Conservation (phyloP, 2,329 filamentous ascomycete species). For the Penicillium verrucosum region DNA sequence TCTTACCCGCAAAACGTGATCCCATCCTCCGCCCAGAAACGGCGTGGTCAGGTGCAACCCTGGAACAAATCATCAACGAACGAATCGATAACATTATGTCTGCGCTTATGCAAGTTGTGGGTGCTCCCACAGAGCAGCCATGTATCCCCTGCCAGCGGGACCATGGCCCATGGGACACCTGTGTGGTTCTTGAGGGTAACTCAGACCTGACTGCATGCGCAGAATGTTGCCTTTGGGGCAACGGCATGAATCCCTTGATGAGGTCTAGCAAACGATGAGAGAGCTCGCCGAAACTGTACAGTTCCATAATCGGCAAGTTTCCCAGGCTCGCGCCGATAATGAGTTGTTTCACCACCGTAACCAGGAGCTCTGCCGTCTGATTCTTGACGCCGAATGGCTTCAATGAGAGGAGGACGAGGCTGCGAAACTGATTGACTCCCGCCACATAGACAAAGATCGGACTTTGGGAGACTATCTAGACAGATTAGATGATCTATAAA, state of each 20-base stretch:
- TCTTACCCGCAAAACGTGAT: too few relatives aligned
- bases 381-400: neutral
- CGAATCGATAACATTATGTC: too few relatives aligned
- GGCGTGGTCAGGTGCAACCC: too few relatives aligned
- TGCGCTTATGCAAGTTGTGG: too few relatives aligned
- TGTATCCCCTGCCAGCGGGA: too few relatives aligned
- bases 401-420: neutral
- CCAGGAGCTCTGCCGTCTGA: neutral
- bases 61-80: too few relatives aligned
- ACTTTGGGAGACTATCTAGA: neutral
- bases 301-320: neutral
- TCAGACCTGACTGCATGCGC: neutral
- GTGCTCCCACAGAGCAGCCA: too few relatives aligned
- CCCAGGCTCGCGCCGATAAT: neutral
- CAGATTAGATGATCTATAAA: neutral
- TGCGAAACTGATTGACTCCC: neutral
- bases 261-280: neutral
- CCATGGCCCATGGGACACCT: neutral
- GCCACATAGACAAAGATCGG: too few relatives aligned
- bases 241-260: neutral
- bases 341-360: neutral
- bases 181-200: neutral
- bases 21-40: too few relatives aligned
- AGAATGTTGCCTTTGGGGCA: neutral
- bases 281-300: neutral